Evolutionary conservation across 116 monocot genomes (phyloP), one percentile per base, ranked within the genome.

Genomic region (Trichopus zeylanicus): DNA sequence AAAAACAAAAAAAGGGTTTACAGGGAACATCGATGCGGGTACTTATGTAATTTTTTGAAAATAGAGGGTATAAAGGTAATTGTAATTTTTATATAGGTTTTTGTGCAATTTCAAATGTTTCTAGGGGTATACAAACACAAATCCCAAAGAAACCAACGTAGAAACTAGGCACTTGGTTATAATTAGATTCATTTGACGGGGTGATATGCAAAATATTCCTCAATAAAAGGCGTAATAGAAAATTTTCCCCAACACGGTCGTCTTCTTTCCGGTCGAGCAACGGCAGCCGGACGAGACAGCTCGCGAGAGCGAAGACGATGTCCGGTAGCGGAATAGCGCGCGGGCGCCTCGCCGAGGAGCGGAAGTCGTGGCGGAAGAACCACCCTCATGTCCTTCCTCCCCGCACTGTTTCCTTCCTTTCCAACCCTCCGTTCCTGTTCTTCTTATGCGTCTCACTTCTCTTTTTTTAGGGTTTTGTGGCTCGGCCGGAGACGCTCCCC

Each of bases 401-500:
- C 18, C 13, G 0, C 5, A 1, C 42, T 42, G 3, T 13, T 16
- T 42, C 12, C 0, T 42, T n/a, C n/a, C 42, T 15, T 42, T 42
- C 18, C 18, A 42, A 16, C 12, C 13, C 12, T 42, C 3, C n/a
- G 42, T n/a, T n/a, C n/a, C n/a, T n/a, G n/a, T n/a, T n/a, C 42
- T 42, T 18, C 6, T 33, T 33, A 8, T 33, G 42, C n/a, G 42
- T n/a, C n/a, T 42, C 18, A 42, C 12, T 42, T 16, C 42, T 42
- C 16, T 16, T 13, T 12, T 42, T 42, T n/a, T 42, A 42, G 42
- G 42, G 42, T 42, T 42, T 42, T n/a, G 42, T 42, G 3, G 42
- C 42, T 42, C 42, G 42, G 42, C 42, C 42, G 42, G 42, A 42
- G 42, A 42, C 42, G 13, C 42, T 42, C 42, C 42, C 42, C n/a